A percentile compares a stretch with the other conserved stretches of the same genome.
These are phyloP conservation scores for Trichomonas tenax DNA, from an alignment of 208 protist species.

Conservation along the genomic window DNA sequence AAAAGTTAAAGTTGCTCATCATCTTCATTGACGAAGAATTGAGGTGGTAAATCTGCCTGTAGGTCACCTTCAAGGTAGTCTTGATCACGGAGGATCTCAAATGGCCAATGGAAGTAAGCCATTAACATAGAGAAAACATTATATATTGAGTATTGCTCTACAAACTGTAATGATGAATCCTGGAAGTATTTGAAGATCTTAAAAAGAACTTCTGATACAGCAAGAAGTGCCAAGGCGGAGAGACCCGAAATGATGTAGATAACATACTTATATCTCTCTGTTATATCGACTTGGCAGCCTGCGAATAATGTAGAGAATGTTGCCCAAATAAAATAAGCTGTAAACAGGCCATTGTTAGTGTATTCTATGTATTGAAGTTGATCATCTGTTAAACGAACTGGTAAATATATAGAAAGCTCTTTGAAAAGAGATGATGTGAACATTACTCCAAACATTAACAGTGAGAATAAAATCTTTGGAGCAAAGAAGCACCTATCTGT, in stretches of 20 bases:
- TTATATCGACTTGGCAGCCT: background rate
- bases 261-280: background rate
- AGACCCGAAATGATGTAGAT: background rate
- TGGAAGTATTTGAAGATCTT: background rate
- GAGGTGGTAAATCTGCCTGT: background rate
- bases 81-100: background rate
- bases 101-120: background rate
- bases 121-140: background rate
- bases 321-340: background rate
- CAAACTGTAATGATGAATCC: background rate
- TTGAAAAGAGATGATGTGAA: background rate
- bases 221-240: background rate
- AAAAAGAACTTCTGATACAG: background rate
- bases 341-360: background rate
- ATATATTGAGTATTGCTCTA: background rate
- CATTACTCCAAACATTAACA: background rate
- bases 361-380: background rate
- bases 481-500: background rate
- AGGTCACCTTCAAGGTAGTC: background rate
- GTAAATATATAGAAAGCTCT: background rate
- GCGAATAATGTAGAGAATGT: background rate
- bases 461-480: background rate
- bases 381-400: background rate
- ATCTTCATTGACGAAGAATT: background rate
- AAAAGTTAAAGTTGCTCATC: background rate